Evolutionary conservation across 108 stramenopile genomes (phyloP).

Genomic region (Cylindrotheca closterium): DNA sequence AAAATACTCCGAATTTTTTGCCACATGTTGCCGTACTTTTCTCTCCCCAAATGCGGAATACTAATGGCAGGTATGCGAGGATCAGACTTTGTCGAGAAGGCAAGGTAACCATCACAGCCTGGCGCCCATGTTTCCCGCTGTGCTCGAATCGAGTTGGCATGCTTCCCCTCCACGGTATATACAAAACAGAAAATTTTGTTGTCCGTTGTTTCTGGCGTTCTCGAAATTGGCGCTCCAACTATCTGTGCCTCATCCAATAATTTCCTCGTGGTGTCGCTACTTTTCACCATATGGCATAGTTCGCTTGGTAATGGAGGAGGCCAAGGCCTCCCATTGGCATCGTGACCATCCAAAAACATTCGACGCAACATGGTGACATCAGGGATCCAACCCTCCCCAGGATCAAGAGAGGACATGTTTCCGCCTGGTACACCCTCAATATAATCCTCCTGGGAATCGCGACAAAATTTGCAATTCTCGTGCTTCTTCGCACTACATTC

Average conservation of each 20-base stretch:
- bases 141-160: slow-evolving; percentile 40
- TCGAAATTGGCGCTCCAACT: slow-evolving; percentile 11
- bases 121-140: slow-evolving; percentile 73
- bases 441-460: slow-evolving; percentile 44
- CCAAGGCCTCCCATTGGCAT: slow-evolving; percentile 63
- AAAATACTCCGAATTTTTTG: slow-evolving; percentile 65
- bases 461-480: slow-evolving; percentile 45
- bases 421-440: slow-evolving; percentile 17
- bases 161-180: slow-evolving; percentile 62
- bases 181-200: slow-evolving; percentile 73
- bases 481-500: slow-evolving; percentile 46
- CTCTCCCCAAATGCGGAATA: slow-evolving; percentile 54
- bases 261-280: too few relatives aligned
- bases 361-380: too few relatives aligned
- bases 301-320: slow-evolving; percentile 57
- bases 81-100: slow-evolving; percentile 55
- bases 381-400: slow-evolving; percentile 51
- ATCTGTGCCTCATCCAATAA: slow-evolving; percentile 30
- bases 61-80: slow-evolving; percentile 41
- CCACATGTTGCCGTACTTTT: slow-evolving; percentile 33
- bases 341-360: too few relatives aligned
- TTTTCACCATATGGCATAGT: too few relatives aligned
- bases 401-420: slow-evolving; percentile 63
- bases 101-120: too few relatives aligned
- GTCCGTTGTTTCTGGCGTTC: too few relatives aligned